Conservation (phyloP, 2,329 filamentous ascomycete species). For the Intubia oerlemansii region DNA sequence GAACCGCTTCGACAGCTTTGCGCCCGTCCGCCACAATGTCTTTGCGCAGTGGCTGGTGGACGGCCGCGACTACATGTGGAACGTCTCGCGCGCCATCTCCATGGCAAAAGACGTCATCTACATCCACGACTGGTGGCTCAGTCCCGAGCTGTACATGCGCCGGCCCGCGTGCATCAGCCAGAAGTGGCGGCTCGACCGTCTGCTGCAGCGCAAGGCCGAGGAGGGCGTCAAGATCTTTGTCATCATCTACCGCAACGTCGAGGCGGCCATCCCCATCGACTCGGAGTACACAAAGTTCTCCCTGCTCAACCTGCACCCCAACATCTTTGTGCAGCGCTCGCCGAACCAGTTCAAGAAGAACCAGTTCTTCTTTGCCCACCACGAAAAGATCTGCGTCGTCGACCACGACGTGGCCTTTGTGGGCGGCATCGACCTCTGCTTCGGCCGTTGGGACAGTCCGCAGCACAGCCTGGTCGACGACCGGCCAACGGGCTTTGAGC, state of each 20-base stretch:
- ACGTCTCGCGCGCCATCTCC: conserved; percentile 86
- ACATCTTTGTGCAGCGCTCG: conserved; percentile 87
- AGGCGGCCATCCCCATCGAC: conserved; percentile 91
- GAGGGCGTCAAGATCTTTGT: conserved; percentile 96
- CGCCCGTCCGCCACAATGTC: conserved; percentile 66
- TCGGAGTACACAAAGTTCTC: conserved; percentile 97
- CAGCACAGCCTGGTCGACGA: conserved; percentile 83
- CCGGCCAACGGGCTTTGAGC: conserved; percentile 85
- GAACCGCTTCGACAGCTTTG: conserved; percentile 85
- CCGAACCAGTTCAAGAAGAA: conserved; percentile 98
- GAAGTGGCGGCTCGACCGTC: conserved; percentile 86
- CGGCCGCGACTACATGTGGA: conserved; percentile 98
- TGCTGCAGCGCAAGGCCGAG: conserved; percentile 80
- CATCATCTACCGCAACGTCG: conserved; percentile 94
- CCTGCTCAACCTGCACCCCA: conserved; percentile 81
- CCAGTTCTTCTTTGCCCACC: conserved; percentile 97
- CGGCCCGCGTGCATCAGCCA: conserved; percentile 88
- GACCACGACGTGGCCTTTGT: conserved; percentile 93
- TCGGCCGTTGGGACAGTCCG: conserved; percentile 92
- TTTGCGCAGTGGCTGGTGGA: conserved; percentile 96
- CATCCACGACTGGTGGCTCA: conserved; percentile 96
- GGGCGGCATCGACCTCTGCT: conserved; percentile 88
- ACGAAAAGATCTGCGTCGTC: conserved; percentile 94
- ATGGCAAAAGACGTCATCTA: conserved; percentile 97
- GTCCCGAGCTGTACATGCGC: conserved; percentile 86